phyloP scores from a whole-genome alignment of 2,329 filamentous ascomycete genomes.

The Exophiala sp. region DNA sequence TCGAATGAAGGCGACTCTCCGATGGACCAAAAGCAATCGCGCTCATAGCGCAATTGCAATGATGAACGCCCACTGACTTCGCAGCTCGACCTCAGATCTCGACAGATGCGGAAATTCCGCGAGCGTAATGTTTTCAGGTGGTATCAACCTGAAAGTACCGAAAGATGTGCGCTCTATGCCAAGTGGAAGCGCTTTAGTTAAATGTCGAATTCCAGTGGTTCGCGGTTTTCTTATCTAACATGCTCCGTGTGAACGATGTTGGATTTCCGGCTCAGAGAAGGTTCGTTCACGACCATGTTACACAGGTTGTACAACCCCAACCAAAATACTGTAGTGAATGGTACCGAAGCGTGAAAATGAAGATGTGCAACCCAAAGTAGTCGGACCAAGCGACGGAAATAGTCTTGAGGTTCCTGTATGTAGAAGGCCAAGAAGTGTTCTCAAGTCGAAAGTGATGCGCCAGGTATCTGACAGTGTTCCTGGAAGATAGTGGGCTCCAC shows the following conservation, averaged over 20 bases:
- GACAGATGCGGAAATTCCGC: neutral
- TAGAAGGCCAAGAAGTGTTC: constrained; percentile 4
- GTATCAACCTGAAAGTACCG: neutral
- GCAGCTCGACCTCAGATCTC: constrained; percentile 1
- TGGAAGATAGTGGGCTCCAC: constrained; percentile 12
- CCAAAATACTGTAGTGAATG: too few relatives aligned
- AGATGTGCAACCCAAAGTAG: neutral
- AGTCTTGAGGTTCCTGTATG: constrained; percentile 2
- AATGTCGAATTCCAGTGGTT: neutral
- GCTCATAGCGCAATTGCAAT: constrained; percentile 15
- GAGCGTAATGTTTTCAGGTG: constrained; percentile 1
- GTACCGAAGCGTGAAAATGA: too few relatives aligned
- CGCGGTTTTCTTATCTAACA: constrained; percentile 1
- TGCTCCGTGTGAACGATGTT: neutral
- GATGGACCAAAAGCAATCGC: constrained; percentile 16
- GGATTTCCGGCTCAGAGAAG: neutral
- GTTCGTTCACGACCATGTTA: constrained; percentile 8
- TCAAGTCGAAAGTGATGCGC: constrained; percentile 9
- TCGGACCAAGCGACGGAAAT: constrained; percentile 5
- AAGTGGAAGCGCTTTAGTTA: neutral
- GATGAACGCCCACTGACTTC: constrained; percentile 3
- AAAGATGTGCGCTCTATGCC: too few relatives aligned
- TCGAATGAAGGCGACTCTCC: constrained; percentile 16
- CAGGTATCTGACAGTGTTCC: constrained; percentile 6
- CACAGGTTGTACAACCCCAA: neutral